Conservation (phyloP, 768 basidiomycete species). For the Tephrocybe sp. region DNA sequence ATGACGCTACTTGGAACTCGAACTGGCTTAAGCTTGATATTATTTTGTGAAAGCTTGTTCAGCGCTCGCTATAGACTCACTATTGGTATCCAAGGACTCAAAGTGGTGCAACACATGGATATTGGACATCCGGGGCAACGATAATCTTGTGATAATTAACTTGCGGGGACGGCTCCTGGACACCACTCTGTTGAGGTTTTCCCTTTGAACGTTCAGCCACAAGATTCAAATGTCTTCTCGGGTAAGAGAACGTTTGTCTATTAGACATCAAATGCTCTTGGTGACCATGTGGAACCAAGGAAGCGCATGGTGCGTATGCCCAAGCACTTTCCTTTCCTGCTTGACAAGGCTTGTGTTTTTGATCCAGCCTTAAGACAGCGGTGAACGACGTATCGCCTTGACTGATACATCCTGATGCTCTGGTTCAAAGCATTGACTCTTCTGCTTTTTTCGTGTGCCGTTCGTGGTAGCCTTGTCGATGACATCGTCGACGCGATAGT, state of each 20-base stretch:
- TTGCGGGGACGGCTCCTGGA: background rate
- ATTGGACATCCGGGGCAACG: too few relatives aligned
- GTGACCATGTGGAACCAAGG: background rate
- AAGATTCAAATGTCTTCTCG: background rate
- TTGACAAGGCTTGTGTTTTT: background rate
- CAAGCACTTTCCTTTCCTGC: background rate
- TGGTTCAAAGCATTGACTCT: slow-evolving; percentile 12
- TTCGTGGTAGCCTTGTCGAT: slow-evolving; percentile 32
- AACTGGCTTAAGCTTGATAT: too few relatives aligned
- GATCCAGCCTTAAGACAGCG: background rate
- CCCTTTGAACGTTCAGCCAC: background rate
- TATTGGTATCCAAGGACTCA: too few relatives aligned
- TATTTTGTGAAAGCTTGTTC: too few relatives aligned
- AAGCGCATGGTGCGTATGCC: background rate
- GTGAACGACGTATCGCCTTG: background rate
- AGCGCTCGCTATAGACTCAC: too few relatives aligned
- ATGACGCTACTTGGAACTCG: too few relatives aligned
- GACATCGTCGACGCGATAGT: slow-evolving; percentile 43
- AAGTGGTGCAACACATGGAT: too few relatives aligned
- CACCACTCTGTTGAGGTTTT: background rate
- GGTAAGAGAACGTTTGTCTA: background rate
- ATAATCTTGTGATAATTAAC: too few relatives aligned
- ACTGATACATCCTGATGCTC: background rate
- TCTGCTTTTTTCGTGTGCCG: slow-evolving; percentile 17
- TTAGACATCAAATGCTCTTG: background rate